A percentile compares a stretch with the other conserved stretches of the same genome.
phyloP scores from a whole-genome alignment of 495 filamentous ascomycete genomes.

The Penicillium salamii region DNA sequence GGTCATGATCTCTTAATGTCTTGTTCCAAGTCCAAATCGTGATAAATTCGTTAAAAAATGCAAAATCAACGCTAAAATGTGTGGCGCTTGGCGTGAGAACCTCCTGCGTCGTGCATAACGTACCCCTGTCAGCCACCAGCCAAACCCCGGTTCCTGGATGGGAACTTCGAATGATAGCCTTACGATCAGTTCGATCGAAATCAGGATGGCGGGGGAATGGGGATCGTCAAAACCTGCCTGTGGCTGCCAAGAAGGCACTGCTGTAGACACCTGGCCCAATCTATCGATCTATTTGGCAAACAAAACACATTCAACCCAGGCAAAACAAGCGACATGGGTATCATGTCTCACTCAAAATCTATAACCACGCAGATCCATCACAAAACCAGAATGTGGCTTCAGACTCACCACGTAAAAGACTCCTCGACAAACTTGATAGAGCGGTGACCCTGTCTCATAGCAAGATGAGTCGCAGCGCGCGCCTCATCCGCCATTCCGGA shows the following conservation, averaged over 20 bases:
- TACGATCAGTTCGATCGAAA: background rate
- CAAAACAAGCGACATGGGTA: background rate
- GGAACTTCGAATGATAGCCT: background rate
- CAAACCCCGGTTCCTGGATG: background rate
- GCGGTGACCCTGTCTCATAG: constrained; percentile 31
- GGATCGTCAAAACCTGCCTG: background rate
- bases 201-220: background rate
- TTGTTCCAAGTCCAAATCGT: too few relatives aligned
- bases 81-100: background rate
- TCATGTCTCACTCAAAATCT: background rate
- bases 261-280: background rate
- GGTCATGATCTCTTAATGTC: too few relatives aligned
- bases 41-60: too few relatives aligned
- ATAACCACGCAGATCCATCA: background rate
- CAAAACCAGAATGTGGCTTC: background rate
- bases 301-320: background rate
- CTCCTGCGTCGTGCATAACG: constrained; percentile 7
- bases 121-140: constrained; percentile 6
- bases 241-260: background rate
- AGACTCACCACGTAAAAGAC: constrained; percentile 38
- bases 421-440: constrained; percentile 43
- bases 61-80: background rate
- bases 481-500: constrained; percentile 47
- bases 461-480: constrained; percentile 36
- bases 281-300: background rate